A percentile compares a stretch with the other conserved stretches of the same genome.
These are phyloP conservation scores for Prunus campanulata DNA, from an alignment of 306 rosid genomes.

Conservation along the genomic window DNA sequence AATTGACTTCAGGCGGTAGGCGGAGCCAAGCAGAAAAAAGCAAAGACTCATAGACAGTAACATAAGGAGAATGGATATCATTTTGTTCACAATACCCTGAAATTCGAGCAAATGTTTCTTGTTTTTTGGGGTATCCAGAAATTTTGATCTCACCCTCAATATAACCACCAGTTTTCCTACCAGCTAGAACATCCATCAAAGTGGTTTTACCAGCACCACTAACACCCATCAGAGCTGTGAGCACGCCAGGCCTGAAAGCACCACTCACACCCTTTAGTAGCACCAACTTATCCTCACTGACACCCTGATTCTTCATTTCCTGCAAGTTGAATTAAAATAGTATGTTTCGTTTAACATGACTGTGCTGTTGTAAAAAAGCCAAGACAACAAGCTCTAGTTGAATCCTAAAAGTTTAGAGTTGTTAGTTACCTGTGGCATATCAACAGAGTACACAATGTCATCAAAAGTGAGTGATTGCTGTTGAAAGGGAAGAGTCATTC, in stretches of 20 bases:
- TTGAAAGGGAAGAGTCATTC: conserved; percentile 79
- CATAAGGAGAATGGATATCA: too few species aligned
- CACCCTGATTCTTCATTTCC: conserved; percentile 69
- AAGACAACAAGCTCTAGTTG: background rate
- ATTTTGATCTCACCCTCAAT: conserved; percentile 65
- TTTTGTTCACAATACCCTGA: too few species aligned
- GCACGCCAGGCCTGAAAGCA: too few species aligned
- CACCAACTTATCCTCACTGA: conserved; percentile 62
- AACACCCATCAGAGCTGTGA: conserved; percentile 44
- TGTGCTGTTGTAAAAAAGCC: background rate
- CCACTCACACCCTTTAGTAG: background rate
- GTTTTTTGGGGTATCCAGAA: conserved; percentile 52
- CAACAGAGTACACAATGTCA: conserved; percentile 14
- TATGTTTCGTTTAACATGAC: too few species aligned
- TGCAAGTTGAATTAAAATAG: conserved; percentile 12
- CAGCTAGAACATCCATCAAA: conserved; percentile 86
- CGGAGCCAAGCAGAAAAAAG: conserved; percentile 84
- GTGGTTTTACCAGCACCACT: conserved; percentile 74
- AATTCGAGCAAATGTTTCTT: too few species aligned
- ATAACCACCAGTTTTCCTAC: conserved; percentile 86
- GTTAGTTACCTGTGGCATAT: conserved; percentile 60
- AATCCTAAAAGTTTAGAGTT: background rate
- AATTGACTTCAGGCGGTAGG: conserved; percentile 44
- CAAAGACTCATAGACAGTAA: conserved; percentile 43
- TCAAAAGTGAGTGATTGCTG: conserved; percentile 63